A percentile compares a stretch with the other conserved stretches of the same genome.
Evolutionary conservation across 2,329 filamentous ascomycete species (phyloP).

Genomic region (Pseudogymnoascus sp.): DNA sequence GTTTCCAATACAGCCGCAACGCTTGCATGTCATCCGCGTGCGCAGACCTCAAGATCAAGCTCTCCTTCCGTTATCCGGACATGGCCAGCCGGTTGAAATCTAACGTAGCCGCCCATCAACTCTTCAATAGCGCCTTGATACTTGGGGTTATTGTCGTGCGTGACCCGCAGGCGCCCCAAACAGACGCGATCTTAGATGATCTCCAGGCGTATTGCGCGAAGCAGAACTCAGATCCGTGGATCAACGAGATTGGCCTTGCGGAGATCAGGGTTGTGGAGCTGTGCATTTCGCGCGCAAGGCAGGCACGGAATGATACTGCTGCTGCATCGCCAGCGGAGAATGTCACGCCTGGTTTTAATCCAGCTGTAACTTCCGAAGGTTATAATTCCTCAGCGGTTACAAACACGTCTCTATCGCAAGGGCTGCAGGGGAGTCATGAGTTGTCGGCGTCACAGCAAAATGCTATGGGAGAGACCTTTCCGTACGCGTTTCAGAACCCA

Average conservation of each 20-base stretch:
- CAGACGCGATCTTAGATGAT: conserved; percentile 34
- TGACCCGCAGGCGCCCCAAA: conserved; percentile 29
- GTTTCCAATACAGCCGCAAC: conserved; percentile 36
- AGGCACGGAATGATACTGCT: neutral
- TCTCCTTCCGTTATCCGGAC: conserved; percentile 29
- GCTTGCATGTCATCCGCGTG: conserved; percentile 38
- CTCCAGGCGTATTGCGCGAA: conserved; percentile 38
- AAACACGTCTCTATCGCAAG: neutral
- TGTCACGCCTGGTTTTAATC: neutral
- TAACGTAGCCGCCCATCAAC: conserved; percentile 34
- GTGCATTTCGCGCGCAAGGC: conserved; percentile 28
- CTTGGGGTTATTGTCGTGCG: conserved; percentile 34
- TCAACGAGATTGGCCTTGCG: conserved; percentile 37
- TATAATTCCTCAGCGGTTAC: neutral
- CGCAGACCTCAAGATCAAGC: conserved; percentile 35
- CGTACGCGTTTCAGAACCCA: neutral
- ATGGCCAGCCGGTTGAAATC: conserved; percentile 33
- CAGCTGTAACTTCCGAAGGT: neutral
- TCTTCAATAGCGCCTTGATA: conserved; percentile 39
- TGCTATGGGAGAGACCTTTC: neutral
- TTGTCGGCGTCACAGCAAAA: neutral
- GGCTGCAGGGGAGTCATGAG: neutral
- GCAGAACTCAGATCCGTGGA: conserved; percentile 36
- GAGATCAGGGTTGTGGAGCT: conserved; percentile 40
- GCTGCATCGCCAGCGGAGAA: neutral